phyloP scores from a whole-genome alignment of 2,329 filamentous ascomycete genomes.

The Thelonectria olida region DNA sequence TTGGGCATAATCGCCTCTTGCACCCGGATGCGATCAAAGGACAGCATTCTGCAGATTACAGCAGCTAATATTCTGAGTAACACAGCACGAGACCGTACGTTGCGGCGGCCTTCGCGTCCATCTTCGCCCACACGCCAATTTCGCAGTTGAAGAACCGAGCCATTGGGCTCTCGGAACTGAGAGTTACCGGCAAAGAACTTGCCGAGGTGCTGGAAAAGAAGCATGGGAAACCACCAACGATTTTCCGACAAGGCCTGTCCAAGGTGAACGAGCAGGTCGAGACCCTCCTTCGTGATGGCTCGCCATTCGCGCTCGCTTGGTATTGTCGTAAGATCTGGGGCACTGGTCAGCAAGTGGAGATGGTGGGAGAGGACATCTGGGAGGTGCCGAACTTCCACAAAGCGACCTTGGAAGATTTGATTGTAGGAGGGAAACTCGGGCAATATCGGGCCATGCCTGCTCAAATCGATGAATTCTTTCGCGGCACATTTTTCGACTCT shows the following conservation, averaged over 20 bases:
- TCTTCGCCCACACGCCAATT: slow-evolving; percentile 1
- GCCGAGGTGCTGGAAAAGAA: background rate
- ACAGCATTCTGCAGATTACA: too few species aligned
- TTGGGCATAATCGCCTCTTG: too few species aligned
- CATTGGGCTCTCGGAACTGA: slow-evolving; percentile 7
- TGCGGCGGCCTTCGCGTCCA: slow-evolving; percentile 7
- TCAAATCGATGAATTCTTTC: background rate
- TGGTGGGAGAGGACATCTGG: slow-evolving; percentile 10
- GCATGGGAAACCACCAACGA: background rate
- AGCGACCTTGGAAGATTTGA: background rate
- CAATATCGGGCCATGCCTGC: slow-evolving; percentile 1
- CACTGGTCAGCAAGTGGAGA: background rate
- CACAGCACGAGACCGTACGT: slow-evolving; percentile 10
- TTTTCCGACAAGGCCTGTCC: background rate
- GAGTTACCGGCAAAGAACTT: background rate
- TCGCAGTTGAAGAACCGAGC: background rate
- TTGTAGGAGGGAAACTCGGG: background rate
- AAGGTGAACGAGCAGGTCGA: slow-evolving; percentile 2
- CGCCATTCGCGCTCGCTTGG: background rate
- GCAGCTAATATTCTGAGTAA: too few species aligned
- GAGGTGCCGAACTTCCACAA: background rate
- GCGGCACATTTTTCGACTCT: background rate
- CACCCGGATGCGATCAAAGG: too few species aligned
- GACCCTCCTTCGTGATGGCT: background rate
- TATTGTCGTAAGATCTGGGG: slow-evolving; percentile 14